Base-by-base conservation (phyloP, 1,284 basidiomycete species). In the Phylloporus gajari region DNA sequence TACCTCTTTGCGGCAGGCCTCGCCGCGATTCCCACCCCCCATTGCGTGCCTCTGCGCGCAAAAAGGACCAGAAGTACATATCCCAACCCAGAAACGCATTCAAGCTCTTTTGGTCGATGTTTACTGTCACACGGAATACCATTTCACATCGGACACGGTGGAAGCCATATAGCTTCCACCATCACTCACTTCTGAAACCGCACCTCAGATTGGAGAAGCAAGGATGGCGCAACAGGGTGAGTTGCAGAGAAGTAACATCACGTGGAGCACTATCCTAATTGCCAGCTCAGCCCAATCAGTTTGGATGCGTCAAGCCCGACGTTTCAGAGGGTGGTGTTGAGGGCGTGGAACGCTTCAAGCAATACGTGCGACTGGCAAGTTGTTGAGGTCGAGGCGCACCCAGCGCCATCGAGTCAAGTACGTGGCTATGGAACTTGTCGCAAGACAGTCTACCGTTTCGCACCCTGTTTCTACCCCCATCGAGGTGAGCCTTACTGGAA, bases 161-260 rank as follows among this genome's bases (percentile, higher is more conserved):
- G 91, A 74, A 84, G 89, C n/a, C 87, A 90, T 69, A 88, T 92
- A 74, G 89, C 88, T 67, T 86, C 87, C 68, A 88, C 89, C 78
- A 85, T 88, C 56, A 89, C 84, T 3, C 83, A 85, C 64, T 84
- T 85, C 73, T 92, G 91, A 91, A 87, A 86, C 69, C 79, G 83
- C 35, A 81, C 91, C 69, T 76, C 86, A 85, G 86, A 23, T 76
- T 80, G 8, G 86, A 89, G 66, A 89, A 88, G 74, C 80, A 83
- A 48, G 75, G 84, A 21, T 93, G 88, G 85, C 85, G 86, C 62
- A 81, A 85, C 68, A 86, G 86, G 74, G 91, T 92, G 2, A 84
- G n/a, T 86, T 25, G 81, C 86, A 27, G 91, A 90, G 78, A 93
- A 93, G 79, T 80, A 84, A 11, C 85, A 88, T 59, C 93, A 94